Conservation (phyloP, 768 basidiomycete genomes). For the Calocybe indica region DNA sequence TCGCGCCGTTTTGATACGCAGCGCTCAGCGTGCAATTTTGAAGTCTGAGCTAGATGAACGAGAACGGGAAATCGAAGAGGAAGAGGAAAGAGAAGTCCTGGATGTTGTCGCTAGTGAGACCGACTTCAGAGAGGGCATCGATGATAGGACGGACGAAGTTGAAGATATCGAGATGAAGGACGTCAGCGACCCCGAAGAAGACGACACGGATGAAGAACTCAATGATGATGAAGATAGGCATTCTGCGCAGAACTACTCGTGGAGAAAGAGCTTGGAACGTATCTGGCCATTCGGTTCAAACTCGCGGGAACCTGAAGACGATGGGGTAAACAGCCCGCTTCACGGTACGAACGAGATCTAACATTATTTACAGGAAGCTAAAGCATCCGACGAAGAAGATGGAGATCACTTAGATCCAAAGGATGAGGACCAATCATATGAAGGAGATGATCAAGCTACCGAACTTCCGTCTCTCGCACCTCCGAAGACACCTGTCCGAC, state of each 20-base stretch:
- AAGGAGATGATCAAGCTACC: slow-evolving; percentile 14
- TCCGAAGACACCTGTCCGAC: slow-evolving; percentile 23
- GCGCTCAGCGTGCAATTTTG: slow-evolving; percentile 56
- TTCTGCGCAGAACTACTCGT: slow-evolving; percentile 25
- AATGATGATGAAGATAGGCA: slow-evolving; percentile 15
- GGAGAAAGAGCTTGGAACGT: slow-evolving; percentile 37
- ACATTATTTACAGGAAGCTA: not conserved
- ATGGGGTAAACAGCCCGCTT: slow-evolving; percentile 6
- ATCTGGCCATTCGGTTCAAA: slow-evolving; percentile 34
- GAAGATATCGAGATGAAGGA: slow-evolving; percentile 11
- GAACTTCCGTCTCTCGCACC: slow-evolving; percentile 9
- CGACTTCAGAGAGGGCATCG: slow-evolving; percentile 25
- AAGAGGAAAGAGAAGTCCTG: slow-evolving; percentile 46
- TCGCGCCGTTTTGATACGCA: slow-evolving; percentile 64
- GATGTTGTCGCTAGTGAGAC: slow-evolving; percentile 32
- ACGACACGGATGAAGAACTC: slow-evolving; percentile 13
- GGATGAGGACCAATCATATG: slow-evolving; percentile 6
- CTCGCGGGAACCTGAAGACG: slow-evolving; percentile 16
- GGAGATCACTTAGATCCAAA: slow-evolving; percentile 7
- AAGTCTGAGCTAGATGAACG: slow-evolving; percentile 45
- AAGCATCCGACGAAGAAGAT: slow-evolving; percentile 9
- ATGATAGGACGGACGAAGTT: slow-evolving; percentile 25
- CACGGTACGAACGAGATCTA: not conserved
- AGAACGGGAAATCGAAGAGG: slow-evolving; percentile 42
- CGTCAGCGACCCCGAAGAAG: slow-evolving; percentile 8